Percentiles rank a stretch among this genome's conserved stretches.
Evolutionary conservation across 495 filamentous ascomycete genomes (phyloP).

Genomic region (Cudoniella acicularis): DNA sequence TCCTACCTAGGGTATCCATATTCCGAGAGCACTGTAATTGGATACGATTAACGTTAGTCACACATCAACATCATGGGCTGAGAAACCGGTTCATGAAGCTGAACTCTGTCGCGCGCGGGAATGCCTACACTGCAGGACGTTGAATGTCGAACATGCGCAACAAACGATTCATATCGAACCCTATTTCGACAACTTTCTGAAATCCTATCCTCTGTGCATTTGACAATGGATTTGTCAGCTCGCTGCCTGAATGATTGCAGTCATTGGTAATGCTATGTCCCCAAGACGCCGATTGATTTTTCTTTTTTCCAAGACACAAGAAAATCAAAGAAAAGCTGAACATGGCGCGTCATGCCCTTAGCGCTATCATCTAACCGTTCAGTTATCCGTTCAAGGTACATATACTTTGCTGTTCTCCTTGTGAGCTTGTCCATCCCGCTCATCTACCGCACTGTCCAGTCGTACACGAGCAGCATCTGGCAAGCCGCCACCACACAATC

Average conservation of each 20-base stretch:
- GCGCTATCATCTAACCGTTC: conserved; percentile 7
- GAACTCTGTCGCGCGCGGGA: conserved; percentile 7
- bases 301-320: conserved; percentile 4
- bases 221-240: conserved; percentile 6
- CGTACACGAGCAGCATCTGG: conserved; percentile 13
- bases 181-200: conserved; percentile 7
- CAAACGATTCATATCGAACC: conserved; percentile 10
- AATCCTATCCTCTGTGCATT: conserved; percentile 9
- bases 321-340: conserved; percentile 12
- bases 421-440: conserved; percentile 25
- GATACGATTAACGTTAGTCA: conserved; percentile 13
- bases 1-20: conserved; percentile 2
- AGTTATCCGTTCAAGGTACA: conserved; percentile 20
- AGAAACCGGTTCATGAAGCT: conserved; percentile 4
- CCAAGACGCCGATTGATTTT: conserved; percentile 5
- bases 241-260: conserved; percentile 4
- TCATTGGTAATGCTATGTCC: conserved; percentile 5
- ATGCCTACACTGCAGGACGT: conserved; percentile 8
- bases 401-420: conserved; percentile 26
- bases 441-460: conserved; percentile 19
- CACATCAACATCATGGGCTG: conserved; percentile 12
- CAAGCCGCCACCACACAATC: conserved; percentile 9
- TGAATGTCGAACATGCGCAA: conserved; percentile 6
- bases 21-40: conserved; percentile 15
- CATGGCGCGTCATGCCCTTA: conserved; percentile 12